phyloP scores from a whole-genome alignment of 768 basidiomycete genomes.

The Russula abietina region DNA sequence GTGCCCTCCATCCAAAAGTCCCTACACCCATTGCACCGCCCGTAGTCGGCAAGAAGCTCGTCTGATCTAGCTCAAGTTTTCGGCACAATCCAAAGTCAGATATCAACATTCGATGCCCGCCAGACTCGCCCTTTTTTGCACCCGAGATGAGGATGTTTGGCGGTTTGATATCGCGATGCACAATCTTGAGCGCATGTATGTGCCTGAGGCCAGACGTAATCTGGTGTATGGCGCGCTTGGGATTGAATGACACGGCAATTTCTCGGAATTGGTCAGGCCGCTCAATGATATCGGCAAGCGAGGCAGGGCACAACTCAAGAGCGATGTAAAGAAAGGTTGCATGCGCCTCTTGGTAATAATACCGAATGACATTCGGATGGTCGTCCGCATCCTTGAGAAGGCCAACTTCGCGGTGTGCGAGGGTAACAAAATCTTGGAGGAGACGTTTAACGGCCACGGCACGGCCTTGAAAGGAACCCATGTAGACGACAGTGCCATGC shows the following conservation, averaged over 20 bases:
- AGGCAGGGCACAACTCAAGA: constrained; percentile 88
- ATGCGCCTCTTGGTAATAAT: constrained; percentile 94
- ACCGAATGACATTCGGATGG: constrained; percentile 97
- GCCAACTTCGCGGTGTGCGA: constrained; percentile 89
- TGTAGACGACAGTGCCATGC: constrained; percentile 92
- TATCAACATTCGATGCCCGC: constrained; percentile 74
- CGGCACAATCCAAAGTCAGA: constrained; percentile 98
- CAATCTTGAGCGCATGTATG: constrained; percentile 87
- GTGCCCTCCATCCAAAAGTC: constrained; percentile 95
- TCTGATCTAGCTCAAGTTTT: constrained; percentile 92
- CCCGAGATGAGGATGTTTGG: constrained; percentile 91
- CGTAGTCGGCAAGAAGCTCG: constrained; percentile 88
- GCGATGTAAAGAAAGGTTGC: constrained; percentile 97
- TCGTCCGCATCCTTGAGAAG: constrained; percentile 96
- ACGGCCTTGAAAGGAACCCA: constrained; percentile 92
- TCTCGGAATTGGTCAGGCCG: constrained; percentile 73
- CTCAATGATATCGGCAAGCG: constrained; percentile 83
- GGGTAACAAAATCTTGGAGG: constrained; percentile 89
- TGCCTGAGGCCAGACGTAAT: constrained; percentile 85
- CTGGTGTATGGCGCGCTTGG: constrained; percentile 82
- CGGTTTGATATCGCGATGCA: constrained; percentile 98
- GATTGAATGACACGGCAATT: constrained; percentile 70
- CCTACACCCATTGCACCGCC: constrained; percentile 88
- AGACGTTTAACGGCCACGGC: constrained; percentile 98
- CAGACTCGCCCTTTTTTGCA: constrained; percentile 48